Evolutionary conservation across 1,139 yeast species (phyloP).

Genomic region (Blastobotrys aristatus): DNA sequence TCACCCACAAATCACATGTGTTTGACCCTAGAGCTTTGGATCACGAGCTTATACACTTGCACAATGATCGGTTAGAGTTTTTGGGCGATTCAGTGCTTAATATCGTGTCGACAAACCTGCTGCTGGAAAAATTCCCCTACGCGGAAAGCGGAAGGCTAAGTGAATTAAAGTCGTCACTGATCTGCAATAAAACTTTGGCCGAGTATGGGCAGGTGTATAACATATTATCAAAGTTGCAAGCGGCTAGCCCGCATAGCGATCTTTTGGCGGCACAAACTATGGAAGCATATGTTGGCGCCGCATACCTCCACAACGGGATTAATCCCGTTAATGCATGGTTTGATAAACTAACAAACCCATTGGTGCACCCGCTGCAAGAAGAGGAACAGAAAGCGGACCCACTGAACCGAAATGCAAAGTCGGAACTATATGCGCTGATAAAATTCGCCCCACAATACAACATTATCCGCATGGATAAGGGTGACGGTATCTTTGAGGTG

Average conservation of each 20-base stretch:
- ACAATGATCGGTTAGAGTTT: slow-evolving; percentile 7
- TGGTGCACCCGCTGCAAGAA: slow-evolving; percentile 1
- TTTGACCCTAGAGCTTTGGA: not conserved
- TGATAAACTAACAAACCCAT: slow-evolving; percentile 5
- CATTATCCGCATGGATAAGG: slow-evolving; percentile 6
- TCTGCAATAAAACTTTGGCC: not conserved
- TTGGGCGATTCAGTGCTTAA: slow-evolving; percentile 7
- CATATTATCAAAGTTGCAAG: not conserved
- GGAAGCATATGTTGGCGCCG: slow-evolving; percentile 10
- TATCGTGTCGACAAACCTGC: slow-evolving; percentile 1
- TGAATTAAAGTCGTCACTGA: slow-evolving; percentile 1
- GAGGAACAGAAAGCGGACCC: not conserved
- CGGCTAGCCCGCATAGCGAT: not conserved
- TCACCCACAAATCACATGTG: slow-evolving; percentile 7
- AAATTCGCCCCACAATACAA: slow-evolving; percentile 12
- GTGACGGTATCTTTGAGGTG: slow-evolving; percentile 3
- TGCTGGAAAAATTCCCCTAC: slow-evolving; percentile 6
- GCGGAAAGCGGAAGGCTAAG: not conserved
- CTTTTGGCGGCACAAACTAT: slow-evolving; percentile 1
- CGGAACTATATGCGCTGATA: slow-evolving; percentile 9
- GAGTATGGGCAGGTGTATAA: slow-evolving; percentile 7
- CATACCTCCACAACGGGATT: slow-evolving; percentile 4
- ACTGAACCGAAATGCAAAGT: slow-evolving; percentile 10
- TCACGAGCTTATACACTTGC: not conserved
- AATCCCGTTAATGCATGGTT: slow-evolving; percentile 1